phyloP scores from a whole-genome alignment of 331 rosid species.

The Pyracantha coccinea region DNA sequence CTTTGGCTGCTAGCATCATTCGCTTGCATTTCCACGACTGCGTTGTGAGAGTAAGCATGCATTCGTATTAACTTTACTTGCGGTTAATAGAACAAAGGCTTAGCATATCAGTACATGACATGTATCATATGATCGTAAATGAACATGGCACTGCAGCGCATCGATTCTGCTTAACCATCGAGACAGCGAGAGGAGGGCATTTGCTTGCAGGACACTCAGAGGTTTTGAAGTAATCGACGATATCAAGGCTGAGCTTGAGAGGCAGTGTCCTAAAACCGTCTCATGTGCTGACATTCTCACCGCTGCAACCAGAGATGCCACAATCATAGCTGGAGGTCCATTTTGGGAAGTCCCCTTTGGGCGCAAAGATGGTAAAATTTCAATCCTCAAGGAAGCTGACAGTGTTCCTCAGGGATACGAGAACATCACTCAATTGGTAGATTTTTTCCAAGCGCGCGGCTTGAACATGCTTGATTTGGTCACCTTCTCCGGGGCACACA shows the following conservation, averaged over 20 bases:
- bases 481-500: constrained; percentile 76
- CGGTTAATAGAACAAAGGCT: background rate
- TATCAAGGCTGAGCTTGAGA: constrained; percentile 56
- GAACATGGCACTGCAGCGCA: constrained; percentile 31
- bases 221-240: constrained; percentile 67
- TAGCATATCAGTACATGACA: background rate
- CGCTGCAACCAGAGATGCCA: constrained; percentile 81
- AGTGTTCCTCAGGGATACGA: constrained; percentile 79
- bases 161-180: constrained; percentile 51
- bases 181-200: constrained; percentile 59
- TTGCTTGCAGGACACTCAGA: constrained; percentile 55
- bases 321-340: constrained; percentile 72
- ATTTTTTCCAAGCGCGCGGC: constrained; percentile 37
- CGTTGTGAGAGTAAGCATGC: constrained; percentile 48
- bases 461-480: constrained; percentile 70
- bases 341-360: constrained; percentile 93
- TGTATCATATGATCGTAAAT: background rate
- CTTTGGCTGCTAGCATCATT: constrained; percentile 63
- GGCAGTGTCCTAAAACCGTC: constrained; percentile 62
- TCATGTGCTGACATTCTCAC: constrained; percentile 89
- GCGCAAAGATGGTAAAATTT: constrained; percentile 57
- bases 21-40: constrained; percentile 87
- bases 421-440: constrained; percentile 46
- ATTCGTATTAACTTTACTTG: too few relatives aligned
- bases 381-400: constrained; percentile 55